These are phyloP conservation scores for Amanita rubescens DNA, from an alignment of 768 basidiomycete genomes.

Conservation along the genomic window DNA sequence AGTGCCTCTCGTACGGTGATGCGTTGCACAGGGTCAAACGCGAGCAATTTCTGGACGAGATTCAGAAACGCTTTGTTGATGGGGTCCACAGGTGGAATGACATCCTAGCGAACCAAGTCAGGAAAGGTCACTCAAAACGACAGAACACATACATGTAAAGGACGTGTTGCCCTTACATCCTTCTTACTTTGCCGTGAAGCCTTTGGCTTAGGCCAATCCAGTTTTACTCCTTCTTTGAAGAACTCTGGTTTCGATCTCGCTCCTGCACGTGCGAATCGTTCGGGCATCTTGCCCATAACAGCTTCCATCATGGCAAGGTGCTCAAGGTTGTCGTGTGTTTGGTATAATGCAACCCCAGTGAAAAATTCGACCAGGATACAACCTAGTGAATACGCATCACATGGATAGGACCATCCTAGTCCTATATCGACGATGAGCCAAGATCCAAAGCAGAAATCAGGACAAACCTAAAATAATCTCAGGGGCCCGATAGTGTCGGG, in stretches of 20 bases:
- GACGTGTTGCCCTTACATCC: constrained; percentile 82
- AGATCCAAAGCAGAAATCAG: not conserved
- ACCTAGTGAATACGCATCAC: constrained; percentile 96
- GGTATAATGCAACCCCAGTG: constrained; percentile 97
- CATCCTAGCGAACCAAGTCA: constrained; percentile 45
- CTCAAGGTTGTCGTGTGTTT: constrained; percentile 98
- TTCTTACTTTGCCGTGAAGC: constrained; percentile 88
- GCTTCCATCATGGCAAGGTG: constrained; percentile 99
- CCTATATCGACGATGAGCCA: constrained; percentile 40
- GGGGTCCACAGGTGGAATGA: constrained; percentile 71
- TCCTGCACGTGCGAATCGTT: constrained; percentile 69
- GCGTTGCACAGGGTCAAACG: constrained; percentile 85
- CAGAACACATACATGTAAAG: constrained; percentile 54
- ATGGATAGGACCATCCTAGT: constrained; percentile 96
- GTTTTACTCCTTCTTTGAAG: constrained; percentile 78
- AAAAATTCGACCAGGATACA: constrained; percentile 99
- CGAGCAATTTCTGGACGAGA: constrained; percentile 79
- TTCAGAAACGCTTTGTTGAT: constrained; percentile 79
- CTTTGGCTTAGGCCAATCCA: constrained; percentile 90
- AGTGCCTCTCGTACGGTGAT: constrained; percentile 86
- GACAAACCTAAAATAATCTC: constrained; percentile 95
- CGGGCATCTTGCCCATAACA: constrained; percentile 98
- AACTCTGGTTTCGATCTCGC: constrained; percentile 85
- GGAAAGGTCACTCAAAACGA: constrained; percentile 2
- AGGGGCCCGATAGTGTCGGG: constrained; percentile 96